Evolutionary conservation across 1,139 yeast genomes (phyloP), one percentile per base, ranked within the genome.

Genomic region (Geotrichum citri-aurantii): DNA sequence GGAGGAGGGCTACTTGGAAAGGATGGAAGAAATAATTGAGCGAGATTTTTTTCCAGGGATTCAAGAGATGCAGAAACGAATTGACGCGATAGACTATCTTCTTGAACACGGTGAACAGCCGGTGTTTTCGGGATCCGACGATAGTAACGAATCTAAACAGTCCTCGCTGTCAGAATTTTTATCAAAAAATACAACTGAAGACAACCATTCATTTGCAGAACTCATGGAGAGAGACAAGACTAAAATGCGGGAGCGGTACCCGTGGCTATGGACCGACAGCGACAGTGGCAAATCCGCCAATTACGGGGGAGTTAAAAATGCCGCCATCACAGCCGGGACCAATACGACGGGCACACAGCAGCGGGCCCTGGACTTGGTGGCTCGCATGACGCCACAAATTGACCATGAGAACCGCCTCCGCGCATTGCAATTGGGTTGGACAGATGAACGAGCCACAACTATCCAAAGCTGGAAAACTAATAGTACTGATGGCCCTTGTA

Each of bases 151-250:
- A n/a, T 61, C 61, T 19, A 53, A 49, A 14, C 31, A 52, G 50
- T 47, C n/a, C n/a, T n/a, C 59, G 21, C 47, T 63, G 42, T 63
- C 64, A n/a, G 56, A 64, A 26, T 72, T 67, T 50, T 75, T 71
- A 52, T 64, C 65, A 8, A 64, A 60, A 19, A 65, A 67, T 54
- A 72, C 74, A 0, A 68, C 75, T 0, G 75, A 72, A 56, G 75
- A 72, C 57, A 72, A 71, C 57, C 70, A 66, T 11, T 68, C 73
- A 26, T 71, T 70, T 56, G 62, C 63, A 33, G 61, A 62, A 11
- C 56, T 72, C 14, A 58, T 70, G 23, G 70, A 66, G 31, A 58
- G 58, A n/a, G 64, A 65, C 33, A 62, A 64, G 24, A 60, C 61
- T 12, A 21, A 50, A 17, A 62, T 63, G 27, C 58, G 71, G 26